phyloP scores from a whole-genome alignment of 176 grass and related monocot genomes.

The Musa schizocarpa region DNA sequence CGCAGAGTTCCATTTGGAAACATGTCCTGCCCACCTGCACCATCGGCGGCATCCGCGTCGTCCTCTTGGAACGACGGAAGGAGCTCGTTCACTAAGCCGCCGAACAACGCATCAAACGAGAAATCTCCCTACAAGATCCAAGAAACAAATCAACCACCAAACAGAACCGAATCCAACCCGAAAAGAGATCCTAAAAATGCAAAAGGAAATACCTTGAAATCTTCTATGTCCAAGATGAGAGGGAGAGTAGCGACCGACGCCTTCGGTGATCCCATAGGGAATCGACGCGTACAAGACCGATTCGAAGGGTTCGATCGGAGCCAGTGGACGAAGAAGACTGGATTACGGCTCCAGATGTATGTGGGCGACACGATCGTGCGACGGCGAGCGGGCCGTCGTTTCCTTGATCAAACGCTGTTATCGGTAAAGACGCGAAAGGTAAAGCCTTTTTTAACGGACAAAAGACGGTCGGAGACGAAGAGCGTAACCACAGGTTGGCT shows the following conservation, averaged over 20 bases:
- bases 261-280: slow-evolving; percentile 17
- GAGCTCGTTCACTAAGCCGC: slow-evolving; percentile 77
- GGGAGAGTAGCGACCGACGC: slow-evolving; percentile 49
- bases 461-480: no score
- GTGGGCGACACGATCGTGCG: background rate
- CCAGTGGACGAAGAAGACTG: background rate
- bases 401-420: no score
- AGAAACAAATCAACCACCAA: background rate
- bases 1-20: slow-evolving; percentile 17
- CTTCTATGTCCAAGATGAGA: slow-evolving; percentile 82
- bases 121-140: slow-evolving; percentile 57
- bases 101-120: slow-evolving; percentile 89
- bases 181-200: background rate
- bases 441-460: no score
- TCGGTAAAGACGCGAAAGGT: no score
- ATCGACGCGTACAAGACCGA: background rate
- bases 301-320: background rate
- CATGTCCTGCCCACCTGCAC: slow-evolving; percentile 13
- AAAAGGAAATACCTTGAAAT: slow-evolving; percentile 65
- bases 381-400: slow-evolving; percentile 2
- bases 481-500: no score
- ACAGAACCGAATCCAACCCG: background rate
- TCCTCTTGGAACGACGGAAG: slow-evolving; percentile 67
- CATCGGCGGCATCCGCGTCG: slow-evolving; percentile 30
- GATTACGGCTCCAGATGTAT: background rate